Conservation (phyloP, 331 rosid genomes). For the Quercus phellos region DNA sequence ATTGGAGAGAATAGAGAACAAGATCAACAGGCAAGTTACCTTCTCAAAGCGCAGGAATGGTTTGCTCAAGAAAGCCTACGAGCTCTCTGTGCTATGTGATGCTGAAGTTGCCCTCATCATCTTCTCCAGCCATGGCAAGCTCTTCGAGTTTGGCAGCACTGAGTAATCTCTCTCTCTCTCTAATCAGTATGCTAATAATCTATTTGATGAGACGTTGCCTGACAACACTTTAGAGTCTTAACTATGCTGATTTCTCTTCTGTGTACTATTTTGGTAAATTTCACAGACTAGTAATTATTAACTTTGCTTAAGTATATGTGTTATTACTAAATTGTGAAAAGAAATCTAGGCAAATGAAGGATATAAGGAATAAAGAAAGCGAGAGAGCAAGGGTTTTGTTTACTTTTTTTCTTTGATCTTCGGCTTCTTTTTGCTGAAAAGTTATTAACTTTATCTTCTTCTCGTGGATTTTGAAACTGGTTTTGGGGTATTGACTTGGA, state of each 20-base stretch:
- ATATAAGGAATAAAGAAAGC: not conserved
- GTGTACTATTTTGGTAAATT: not conserved
- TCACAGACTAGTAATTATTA: not conserved
- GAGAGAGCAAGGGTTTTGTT: not conserved
- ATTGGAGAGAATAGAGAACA: constrained; percentile 48
- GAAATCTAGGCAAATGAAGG: not conserved
- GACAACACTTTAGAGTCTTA: not conserved
- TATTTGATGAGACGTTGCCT: not conserved
- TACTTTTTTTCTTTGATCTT: not conserved
- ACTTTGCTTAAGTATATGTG: not conserved
- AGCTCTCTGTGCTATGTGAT: constrained; percentile 50
- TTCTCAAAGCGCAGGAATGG: constrained; percentile 49
- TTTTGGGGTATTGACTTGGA: not conserved
- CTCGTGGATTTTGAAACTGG: not conserved
- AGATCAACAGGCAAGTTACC: constrained; percentile 45
- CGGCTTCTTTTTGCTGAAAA: not conserved
- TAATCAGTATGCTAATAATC: not conserved
- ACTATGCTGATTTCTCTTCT: not conserved
- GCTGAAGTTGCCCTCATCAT: constrained; percentile 45
- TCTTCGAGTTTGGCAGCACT: constrained; percentile 38
- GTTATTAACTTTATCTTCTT: not conserved
- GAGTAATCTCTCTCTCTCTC: constrained; percentile 16
- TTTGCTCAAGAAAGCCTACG: constrained; percentile 44
- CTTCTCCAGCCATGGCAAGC: constrained; percentile 43
- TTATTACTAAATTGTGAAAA: not conserved